Evolutionary conservation across 768 basidiomycete species (phyloP).

Genomic region (Butyriboletus loyo): DNA sequence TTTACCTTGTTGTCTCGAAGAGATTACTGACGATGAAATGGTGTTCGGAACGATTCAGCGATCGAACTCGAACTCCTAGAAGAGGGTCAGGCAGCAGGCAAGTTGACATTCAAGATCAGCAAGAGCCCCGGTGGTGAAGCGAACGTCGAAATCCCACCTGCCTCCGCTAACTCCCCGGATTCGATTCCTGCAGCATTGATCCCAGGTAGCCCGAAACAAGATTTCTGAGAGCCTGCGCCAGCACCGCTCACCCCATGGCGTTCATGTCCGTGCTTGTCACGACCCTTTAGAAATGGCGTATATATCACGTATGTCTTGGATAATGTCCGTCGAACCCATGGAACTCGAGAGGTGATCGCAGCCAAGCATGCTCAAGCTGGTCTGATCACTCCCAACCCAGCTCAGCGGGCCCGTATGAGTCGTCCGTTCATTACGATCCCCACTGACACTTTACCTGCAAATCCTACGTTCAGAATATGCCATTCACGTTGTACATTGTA

Average conservation of each 20-base stretch:
- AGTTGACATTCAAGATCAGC: constrained; percentile 26
- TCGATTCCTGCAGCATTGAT: neutral
- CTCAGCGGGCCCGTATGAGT: neutral
- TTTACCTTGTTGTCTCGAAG: neutral
- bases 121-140: constrained; percentile 9
- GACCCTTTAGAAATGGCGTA: neutral
- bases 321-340: constrained; percentile 4
- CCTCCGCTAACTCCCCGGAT: neutral
- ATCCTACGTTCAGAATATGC: constrained; percentile 2
- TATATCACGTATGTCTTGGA: constrained; percentile 5
- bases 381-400: neutral
- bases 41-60: constrained; percentile 8
- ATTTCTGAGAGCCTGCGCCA: neutral
- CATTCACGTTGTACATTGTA: constrained; percentile 22
- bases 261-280: constrained; percentile 3
- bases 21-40: neutral
- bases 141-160: neutral
- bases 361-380: neutral
- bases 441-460: neutral
- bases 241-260: neutral
- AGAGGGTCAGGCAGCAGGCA: constrained; percentile 31
- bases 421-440: neutral
- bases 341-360: neutral
- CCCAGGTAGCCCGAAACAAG: constrained; percentile 1
- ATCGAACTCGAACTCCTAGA: constrained; percentile 31